Percentiles rank a stretch among this genome's conserved stretches.
Evolutionary conservation across 257 asterid species (phyloP).

Genomic region (Nicotiana obtusifolia): DNA sequence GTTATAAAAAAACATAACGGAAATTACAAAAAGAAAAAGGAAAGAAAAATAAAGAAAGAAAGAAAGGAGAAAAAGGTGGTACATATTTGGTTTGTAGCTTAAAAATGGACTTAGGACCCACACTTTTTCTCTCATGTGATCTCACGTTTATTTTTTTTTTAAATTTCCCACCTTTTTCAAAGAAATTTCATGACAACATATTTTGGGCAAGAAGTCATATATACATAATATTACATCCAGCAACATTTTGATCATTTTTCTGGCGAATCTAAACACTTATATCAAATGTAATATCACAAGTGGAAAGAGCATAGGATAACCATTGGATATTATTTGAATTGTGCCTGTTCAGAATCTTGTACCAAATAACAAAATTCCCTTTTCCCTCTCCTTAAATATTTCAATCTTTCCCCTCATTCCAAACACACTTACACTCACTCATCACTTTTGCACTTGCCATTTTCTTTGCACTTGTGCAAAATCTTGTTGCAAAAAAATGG

Average conservation of each 20-base stretch:
- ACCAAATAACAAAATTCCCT: slow-evolving; percentile 31
- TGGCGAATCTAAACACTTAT: slow-evolving; percentile 23
- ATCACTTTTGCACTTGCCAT: background rate
- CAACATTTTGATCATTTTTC: slow-evolving; percentile 27
- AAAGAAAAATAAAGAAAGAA: background rate
- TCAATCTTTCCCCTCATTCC: slow-evolving; percentile 19
- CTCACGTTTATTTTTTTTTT: background rate
- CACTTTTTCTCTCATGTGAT: slow-evolving; percentile 11
- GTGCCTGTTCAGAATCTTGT: slow-evolving; percentile 59
- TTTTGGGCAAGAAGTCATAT: slow-evolving; percentile 14
- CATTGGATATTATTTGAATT: slow-evolving; percentile 51
- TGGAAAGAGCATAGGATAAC: slow-evolving; percentile 63
- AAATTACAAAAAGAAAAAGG: background rate
- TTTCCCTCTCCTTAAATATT: slow-evolving; percentile 52
- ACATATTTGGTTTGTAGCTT: slow-evolving; percentile 9
- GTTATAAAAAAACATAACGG: background rate
- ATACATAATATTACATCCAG: background rate
- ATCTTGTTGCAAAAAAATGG: slow-evolving; percentile 34
- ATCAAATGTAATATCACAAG: slow-evolving; percentile 24
- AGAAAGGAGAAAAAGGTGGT: background rate
- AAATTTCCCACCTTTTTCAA: background rate
- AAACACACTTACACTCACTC: slow-evolving; percentile 24
- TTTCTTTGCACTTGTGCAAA: background rate
- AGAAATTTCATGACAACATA: too few relatives aligned
- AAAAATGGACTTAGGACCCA: slow-evolving; percentile 5